phyloP scores from a whole-genome alignment of 805 yeast genomes.

The Yamadazyma scolyti region DNA sequence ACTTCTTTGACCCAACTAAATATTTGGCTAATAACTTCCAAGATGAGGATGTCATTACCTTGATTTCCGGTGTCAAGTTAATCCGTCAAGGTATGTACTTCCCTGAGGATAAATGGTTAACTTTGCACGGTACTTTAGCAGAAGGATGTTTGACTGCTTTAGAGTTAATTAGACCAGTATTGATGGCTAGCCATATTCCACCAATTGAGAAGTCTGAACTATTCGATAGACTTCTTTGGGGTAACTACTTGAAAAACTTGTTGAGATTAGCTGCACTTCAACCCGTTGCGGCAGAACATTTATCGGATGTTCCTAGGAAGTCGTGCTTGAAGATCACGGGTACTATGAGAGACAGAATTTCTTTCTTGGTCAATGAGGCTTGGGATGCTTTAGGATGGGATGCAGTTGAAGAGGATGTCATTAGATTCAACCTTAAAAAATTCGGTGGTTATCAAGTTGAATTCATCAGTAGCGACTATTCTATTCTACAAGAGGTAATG shows the following conservation, averaged over 20 bases:
- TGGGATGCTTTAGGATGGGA: conserved; percentile 77
- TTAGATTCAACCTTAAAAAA: conserved; percentile 55
- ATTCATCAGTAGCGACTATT: conserved; percentile 53
- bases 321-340: conserved; percentile 65
- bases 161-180: conserved; percentile 48
- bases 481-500: conserved; percentile 61
- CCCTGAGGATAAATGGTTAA: conserved; percentile 72
- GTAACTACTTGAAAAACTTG: conserved; percentile 55
- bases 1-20: conserved; percentile 36
- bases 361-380: conserved; percentile 50
- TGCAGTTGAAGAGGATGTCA: conserved; percentile 50
- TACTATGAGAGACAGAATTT: conserved; percentile 57
- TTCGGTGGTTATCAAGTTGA: conserved; percentile 73
- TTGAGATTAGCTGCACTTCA: conserved; percentile 60
- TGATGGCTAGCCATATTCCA: conserved; percentile 53
- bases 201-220: conserved; percentile 43
- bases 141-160: conserved; percentile 55
- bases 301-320: conserved; percentile 68
- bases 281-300: conserved; percentile 65
- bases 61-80: conserved; percentile 48
- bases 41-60: conserved; percentile 39
- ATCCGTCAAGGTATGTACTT: conserved; percentile 54
- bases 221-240: conserved; percentile 66
- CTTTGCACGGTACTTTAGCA: conserved; percentile 54
- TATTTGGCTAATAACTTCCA: conserved; percentile 39